Conservation (phyloP, 805 yeast species). For the Candida railenensis region DNA sequence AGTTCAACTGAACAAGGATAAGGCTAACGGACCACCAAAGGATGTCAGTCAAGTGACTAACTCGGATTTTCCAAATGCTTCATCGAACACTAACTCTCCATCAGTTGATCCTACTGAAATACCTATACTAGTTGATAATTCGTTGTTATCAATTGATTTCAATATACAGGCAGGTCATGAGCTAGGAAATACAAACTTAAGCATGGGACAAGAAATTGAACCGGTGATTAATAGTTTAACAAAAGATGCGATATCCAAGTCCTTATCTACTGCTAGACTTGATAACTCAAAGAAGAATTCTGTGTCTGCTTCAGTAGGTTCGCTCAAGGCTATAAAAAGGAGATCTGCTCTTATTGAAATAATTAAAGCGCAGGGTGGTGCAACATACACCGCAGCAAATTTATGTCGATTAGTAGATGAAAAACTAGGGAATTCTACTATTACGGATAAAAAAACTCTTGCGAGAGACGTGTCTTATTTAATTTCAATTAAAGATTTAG, state of each 20-base stretch:
- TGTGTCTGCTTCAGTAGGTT: slow-evolving; percentile 9
- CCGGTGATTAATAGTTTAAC: not conserved
- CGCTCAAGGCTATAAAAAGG: slow-evolving; percentile 30
- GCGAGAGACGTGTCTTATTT: slow-evolving; percentile 35
- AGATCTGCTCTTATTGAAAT: slow-evolving; percentile 27
- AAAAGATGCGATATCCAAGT: not conserved
- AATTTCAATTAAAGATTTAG: slow-evolving; percentile 19
- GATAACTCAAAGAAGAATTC: not conserved
- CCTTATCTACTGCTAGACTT: not conserved
- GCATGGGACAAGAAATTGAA: not conserved
- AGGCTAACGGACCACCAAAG: not conserved
- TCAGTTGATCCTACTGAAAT: not conserved
- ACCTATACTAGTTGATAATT: not conserved
- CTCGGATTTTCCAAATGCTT: not conserved
- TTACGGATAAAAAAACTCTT: slow-evolving; percentile 39
- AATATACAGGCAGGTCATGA: not conserved
- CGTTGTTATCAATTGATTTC: not conserved
- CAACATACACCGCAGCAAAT: slow-evolving; percentile 29
- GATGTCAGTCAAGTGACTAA: not conserved
- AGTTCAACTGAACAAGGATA: not conserved
- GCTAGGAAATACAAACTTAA: not conserved
- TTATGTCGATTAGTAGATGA: slow-evolving; percentile 33
- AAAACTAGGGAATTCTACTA: slow-evolving; percentile 23
- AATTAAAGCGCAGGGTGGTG: slow-evolving; percentile 38
- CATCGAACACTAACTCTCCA: too few species aligned